A percentile compares a stretch with the other conserved stretches of the same genome.
Conservation (phyloP, 495 filamentous ascomycete species). For the Neurospora intermedia region DNA sequence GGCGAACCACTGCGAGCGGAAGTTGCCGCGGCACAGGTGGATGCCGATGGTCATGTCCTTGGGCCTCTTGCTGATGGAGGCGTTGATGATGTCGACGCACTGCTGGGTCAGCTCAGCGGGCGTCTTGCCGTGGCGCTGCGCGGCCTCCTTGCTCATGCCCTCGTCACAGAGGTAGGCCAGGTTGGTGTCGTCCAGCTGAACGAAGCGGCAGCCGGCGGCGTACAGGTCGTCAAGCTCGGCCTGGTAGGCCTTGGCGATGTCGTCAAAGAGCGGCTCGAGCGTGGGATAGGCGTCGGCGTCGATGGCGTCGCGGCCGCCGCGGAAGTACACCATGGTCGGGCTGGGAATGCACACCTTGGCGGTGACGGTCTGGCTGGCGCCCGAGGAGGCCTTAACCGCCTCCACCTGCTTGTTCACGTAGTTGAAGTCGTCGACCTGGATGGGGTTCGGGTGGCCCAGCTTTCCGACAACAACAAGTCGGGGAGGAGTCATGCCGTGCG, state of each 20-base stretch:
- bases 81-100: constrained; percentile 55
- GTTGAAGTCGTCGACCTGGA: constrained; percentile 49
- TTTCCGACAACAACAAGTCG: constrained; percentile 35
- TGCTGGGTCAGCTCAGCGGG: constrained; percentile 45
- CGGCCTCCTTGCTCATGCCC: constrained; percentile 51
- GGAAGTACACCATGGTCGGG: constrained; percentile 59
- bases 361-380: constrained; percentile 26
- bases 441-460: constrained; percentile 34
- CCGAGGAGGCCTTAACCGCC: constrained; percentile 9
- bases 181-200: constrained; percentile 57
- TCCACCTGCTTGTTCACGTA: constrained; percentile 43
- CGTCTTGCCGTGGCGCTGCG: constrained; percentile 43
- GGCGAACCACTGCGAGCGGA: constrained; percentile 47
- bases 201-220: constrained; percentile 50
- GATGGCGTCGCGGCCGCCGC: constrained; percentile 49
- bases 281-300: constrained; percentile 43
- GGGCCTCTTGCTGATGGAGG: constrained; percentile 43
- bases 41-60: constrained; percentile 54
- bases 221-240: constrained; percentile 51
- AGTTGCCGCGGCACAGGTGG: constrained; percentile 56
- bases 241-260: constrained; percentile 50
- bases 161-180: constrained; percentile 58
- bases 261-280: constrained; percentile 50
- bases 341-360: constrained; percentile 56
- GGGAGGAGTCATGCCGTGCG: constrained; percentile 34